These are phyloP conservation scores for Fusarium sp. DNA, from an alignment of 2,329 filamentous ascomycete species.

Conservation along the genomic window DNA sequence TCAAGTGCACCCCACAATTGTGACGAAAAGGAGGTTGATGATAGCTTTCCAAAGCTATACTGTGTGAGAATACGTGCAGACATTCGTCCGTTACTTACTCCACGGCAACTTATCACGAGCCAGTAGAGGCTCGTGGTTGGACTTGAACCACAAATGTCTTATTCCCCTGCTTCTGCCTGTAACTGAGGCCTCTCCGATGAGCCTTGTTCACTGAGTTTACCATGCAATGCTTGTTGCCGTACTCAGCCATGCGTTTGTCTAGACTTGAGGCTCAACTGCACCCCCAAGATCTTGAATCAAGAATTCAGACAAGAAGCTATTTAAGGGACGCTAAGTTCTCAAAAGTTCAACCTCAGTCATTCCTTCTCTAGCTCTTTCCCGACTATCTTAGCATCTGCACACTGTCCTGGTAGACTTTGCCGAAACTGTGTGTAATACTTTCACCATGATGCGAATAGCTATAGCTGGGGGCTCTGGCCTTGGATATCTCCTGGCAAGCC, in stretches of 20 bases:
- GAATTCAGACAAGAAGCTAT: conserved; percentile 23
- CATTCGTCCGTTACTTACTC: conserved; percentile 31
- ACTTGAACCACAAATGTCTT: conserved; percentile 19
- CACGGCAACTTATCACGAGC: conserved; percentile 24
- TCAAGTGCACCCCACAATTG: conserved; percentile 15
- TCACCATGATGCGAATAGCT: conserved; percentile 59
- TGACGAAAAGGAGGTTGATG: background rate
- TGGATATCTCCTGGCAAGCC: conserved; percentile 58
- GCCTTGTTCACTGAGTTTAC: conserved; percentile 18
- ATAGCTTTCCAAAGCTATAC: conserved; percentile 4
- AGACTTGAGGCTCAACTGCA: conserved; percentile 35
- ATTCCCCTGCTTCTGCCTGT: conserved; percentile 38
- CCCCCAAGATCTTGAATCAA: conserved; percentile 9
- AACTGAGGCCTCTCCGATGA: conserved; percentile 16
- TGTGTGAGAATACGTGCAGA: conserved; percentile 16
- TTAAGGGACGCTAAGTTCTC: conserved; percentile 25
- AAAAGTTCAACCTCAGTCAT: conserved; percentile 27
- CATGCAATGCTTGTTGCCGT: conserved; percentile 1
- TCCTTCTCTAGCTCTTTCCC: background rate
- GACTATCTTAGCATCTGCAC: background rate
- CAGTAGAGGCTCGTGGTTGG: conserved; percentile 20
- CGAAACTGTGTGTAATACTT: background rate
- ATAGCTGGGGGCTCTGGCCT: conserved; percentile 59
- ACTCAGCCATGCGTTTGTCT: background rate
- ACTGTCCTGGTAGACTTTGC: background rate